A percentile compares a stretch with the other conserved stretches of the same genome.
These are phyloP conservation scores for Massarina eburnea DNA, from an alignment of 2,329 filamentous ascomycete species.

Conservation along the genomic window DNA sequence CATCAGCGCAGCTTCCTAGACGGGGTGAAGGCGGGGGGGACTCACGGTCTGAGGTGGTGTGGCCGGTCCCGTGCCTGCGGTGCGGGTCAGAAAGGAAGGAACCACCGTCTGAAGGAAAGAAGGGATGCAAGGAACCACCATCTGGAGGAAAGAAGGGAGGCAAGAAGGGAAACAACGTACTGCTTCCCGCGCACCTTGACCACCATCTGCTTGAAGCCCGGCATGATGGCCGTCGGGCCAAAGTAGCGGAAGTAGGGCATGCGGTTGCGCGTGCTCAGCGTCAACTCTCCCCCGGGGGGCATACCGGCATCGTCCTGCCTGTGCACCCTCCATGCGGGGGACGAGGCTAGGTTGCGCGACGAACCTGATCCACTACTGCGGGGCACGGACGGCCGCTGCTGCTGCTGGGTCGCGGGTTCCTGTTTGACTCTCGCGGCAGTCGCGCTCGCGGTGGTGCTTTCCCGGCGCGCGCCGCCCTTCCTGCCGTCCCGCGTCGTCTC, in stretches of 20 bases:
- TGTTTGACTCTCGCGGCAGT: conserved; percentile 18
- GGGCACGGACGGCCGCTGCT: too few relatives aligned
- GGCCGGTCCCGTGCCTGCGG: conserved; percentile 60
- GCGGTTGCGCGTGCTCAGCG: conserved; percentile 59
- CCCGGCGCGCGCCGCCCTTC: conserved; percentile 21
- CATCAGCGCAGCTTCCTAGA: conserved; percentile 1
- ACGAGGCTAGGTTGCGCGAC: too few relatives aligned
- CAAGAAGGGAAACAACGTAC: conserved; percentile 26
- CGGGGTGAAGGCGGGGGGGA: conserved; percentile 27
- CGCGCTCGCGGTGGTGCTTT: conserved; percentile 14
- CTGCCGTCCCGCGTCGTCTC: conserved; percentile 19
- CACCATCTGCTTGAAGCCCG: conserved; percentile 92
- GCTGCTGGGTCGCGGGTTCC: conserved; percentile 22
- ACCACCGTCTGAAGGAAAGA: too few relatives aligned
- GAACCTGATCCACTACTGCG: too few relatives aligned
- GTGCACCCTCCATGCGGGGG: background rate
- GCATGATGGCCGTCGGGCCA: conserved; percentile 86
- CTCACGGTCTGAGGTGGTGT: conserved; percentile 60
- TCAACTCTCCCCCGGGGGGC: conserved; percentile 20
- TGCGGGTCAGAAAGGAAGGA: too few relatives aligned
- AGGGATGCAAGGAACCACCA: too few relatives aligned
- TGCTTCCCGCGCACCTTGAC: conserved; percentile 70
- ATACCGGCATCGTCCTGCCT: conserved; percentile 1
- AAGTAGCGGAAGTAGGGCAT: conserved; percentile 92
- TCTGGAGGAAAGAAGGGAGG: too few relatives aligned